Evolutionary conservation across 805 yeast genomes (phyloP).

Genomic region (Cyberlindnera mycetangii): DNA sequence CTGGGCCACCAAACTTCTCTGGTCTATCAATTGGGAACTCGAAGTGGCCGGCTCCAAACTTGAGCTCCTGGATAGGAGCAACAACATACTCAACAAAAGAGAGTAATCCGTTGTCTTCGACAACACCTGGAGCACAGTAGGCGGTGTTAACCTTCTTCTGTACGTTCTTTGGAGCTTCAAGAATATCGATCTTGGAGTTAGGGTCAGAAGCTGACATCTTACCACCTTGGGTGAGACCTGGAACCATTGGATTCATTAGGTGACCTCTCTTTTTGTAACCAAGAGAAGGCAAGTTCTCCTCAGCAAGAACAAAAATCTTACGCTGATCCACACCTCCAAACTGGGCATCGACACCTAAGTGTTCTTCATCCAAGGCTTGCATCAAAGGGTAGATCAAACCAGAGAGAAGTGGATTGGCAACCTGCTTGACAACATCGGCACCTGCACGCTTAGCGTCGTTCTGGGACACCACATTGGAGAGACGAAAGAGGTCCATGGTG

Average conservation of each 20-base stretch:
- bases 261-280: slow-evolving; percentile 98
- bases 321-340: slow-evolving; percentile 99
- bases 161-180: slow-evolving; percentile 85
- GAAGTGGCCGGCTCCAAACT: slow-evolving; percentile 55
- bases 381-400: slow-evolving; percentile 96
- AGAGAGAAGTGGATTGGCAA: slow-evolving; percentile 84
- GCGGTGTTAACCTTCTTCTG: slow-evolving; percentile 91
- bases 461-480: slow-evolving; percentile 83
- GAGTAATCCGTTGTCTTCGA: slow-evolving; percentile 86
- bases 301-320: slow-evolving; percentile 95
- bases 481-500: slow-evolving; percentile 84
- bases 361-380: slow-evolving; percentile 97
- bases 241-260: slow-evolving; percentile 98
- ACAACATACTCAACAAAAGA: slow-evolving; percentile 83
- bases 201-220: slow-evolving; percentile 99
- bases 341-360: slow-evolving; percentile 85
- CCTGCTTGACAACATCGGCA: slow-evolving; percentile 98
- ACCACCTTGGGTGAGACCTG: slow-evolving; percentile 95
- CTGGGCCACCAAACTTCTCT: slow-evolving; percentile 95
- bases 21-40: slow-evolving; percentile 82
- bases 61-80: slow-evolving; percentile 81
- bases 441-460: slow-evolving; percentile 99
- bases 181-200: slow-evolving; percentile 89
- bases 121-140: slow-evolving; percentile 91
- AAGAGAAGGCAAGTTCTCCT: slow-evolving; percentile 79